Evolutionary conservation across 192 early-diverging fungal species (phyloP), one percentile per base, ranked within the genome.

Genomic region (Coemansia sp.): DNA sequence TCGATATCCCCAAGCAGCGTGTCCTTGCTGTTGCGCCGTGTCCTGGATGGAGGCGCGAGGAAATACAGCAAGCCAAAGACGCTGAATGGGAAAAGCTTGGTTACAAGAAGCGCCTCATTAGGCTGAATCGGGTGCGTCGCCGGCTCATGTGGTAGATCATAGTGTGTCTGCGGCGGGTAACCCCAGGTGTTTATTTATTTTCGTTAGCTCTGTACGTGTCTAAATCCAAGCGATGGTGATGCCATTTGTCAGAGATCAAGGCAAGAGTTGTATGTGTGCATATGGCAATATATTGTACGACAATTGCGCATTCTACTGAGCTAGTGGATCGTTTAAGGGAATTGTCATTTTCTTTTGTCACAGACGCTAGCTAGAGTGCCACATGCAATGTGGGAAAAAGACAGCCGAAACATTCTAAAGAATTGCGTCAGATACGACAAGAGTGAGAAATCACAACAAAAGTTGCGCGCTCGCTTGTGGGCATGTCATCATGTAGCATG

Each of bases 111-210:
- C 74, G 75, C 10, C 55, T 82, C 59, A 82, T 79, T 44, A 52
- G 63, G 56, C 59, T 82, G 50, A 79, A 82, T 65, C 71, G 81
- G 41, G 40, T 82, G 53, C 75, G 75, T 19, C 81, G 81, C 28
- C 81, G 81, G 25, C 53, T 75, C 47, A 54, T 72, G 40, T 79
- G 75, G 81, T 82, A 58, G 47, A 11, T 25, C n/a, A n/a, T n/a
- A n/a, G n/a, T n/a, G n/a, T n/a, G n/a, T n/a, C n/a, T n/a, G n/a
- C n/a, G n/a, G n/a, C n/a, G n/a, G n/a, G n/a, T n/a, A n/a, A n/a
- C n/a, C n/a, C n/a, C n/a, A n/a, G n/a, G n/a, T 36, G 34, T 2
- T 11, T 5, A 36, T n/a, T n/a, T 34, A 11, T 36, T 36, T 36
- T 36, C 2, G 8, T 36, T 36, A 36, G 13, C 13, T 11, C 34